Evolutionary conservation across 257 asterid species (phyloP), one percentile per base, ranked within the genome.

Genomic region (Eustoma russellianum): DNA sequence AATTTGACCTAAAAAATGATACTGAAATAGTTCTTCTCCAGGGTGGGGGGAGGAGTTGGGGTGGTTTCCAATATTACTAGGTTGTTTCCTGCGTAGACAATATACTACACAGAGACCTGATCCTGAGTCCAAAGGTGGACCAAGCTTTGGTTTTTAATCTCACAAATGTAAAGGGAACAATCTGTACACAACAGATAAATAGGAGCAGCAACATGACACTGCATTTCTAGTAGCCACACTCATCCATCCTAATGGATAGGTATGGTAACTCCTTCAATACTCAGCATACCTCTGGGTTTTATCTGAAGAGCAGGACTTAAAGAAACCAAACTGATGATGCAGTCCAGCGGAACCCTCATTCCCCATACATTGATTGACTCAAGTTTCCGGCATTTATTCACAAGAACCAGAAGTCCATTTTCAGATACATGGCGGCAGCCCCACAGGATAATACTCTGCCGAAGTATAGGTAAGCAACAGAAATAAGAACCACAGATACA

Each of bases 331-430:
- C 67, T 75, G 56, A 74, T 44, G 68, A 87, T 80, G 75, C 98
- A 84, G 69, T 87, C 71, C 43, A 76, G 40, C 10, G 94, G 83
- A 18, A 91, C 81, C 60, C 83, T 69, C 86, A 76, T 67, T 11
- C 95, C 98, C 96, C 93, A 87, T 30, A 73, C 95, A 41, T 91
- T 84, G 58, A 91, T 91, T 12, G 96, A 84, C 68, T 84, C 78
- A 0, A 87, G 82, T 61, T 79, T 77, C n/a, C 71, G 66, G 53
- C 96, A 91, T 72, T 84, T 79, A 46, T 74, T 80, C 24, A 91
- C 98, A 15, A 87, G 80, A 16, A 66, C 83, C 8, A 84, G 55
- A 17, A 91, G 96, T 56, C 98, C 96, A 6, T 76, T 64, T 70
- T 77, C 94, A 5, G 92, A 82, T 18, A 87, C 93, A 72, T 79